Evolutionary conservation across 495 filamentous ascomycete genomes (phyloP), one percentile per base, ranked within the genome.

Genomic region (Niebla homalea): DNA sequence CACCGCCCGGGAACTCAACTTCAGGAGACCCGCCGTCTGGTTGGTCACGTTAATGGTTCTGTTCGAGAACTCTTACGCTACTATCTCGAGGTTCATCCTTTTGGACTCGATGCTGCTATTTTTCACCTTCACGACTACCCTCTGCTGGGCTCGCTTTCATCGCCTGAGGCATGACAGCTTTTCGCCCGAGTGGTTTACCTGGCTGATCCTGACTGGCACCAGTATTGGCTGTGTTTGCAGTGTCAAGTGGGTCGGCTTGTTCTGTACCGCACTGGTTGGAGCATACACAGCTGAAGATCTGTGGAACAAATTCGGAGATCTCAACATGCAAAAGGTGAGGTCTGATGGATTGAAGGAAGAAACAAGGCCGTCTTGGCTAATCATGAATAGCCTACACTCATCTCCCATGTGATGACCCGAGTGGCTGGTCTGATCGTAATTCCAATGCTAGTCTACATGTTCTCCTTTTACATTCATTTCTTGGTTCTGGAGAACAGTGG

Each of bases 11-110:
- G 88, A 94, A 64, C 70, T 98, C 53, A 88, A 85, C 60, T 83
- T 97, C 57, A 81, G 78, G 58, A 77, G 83, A 57, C 79, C 85
- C 40, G 83, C 89, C 22, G 87, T 95, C 50, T 98, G 92, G 92
- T 70, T 98, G 49, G 80, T 98, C 42, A 93, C 87, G 19, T 68
- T 94, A 59, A 95, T 95, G 88, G 93, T 98, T 49, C 75, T 98
- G 25, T 97, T 86, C 69, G 92, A 98, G 60, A 98, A 97, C 66
- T 96, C 89, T 32, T 98, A 98, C 67, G 92, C 92, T 46, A 96
- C 92, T 7, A 98, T 98, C 66, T 95, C 89, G 67, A 76, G 92
- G 56, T 98, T 98, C 63, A 96, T 98, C 58, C 80, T 98, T 19
- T 76, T 98, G 43, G 92, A 98, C 61, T 96, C 92, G 2, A 98